phyloP scores from a whole-genome alignment of 352 stramenopile genomes.

The Pythium aristosporum region DNA sequence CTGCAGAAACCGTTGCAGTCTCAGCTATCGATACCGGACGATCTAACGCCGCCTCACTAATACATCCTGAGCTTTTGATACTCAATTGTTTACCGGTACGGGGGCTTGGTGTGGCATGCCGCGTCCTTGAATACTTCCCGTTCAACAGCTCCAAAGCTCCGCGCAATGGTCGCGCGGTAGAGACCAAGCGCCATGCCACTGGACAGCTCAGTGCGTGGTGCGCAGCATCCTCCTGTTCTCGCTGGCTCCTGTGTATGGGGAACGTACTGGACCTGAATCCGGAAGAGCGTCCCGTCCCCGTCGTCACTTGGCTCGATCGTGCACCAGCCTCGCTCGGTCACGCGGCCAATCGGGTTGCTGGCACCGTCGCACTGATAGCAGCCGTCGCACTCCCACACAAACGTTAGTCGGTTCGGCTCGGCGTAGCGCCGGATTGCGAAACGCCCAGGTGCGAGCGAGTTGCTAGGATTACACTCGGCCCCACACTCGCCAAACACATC shows the following conservation, averaged over 20 bases:
- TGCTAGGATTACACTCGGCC: constrained; percentile 6
- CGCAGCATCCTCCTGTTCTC: background rate
- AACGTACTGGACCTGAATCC: constrained; percentile 22
- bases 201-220: background rate
- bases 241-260: background rate
- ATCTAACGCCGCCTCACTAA: background rate
- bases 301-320: constrained; percentile 17
- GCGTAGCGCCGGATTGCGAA: constrained; percentile 20
- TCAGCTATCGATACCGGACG: background rate
- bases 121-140: constrained; percentile 8
- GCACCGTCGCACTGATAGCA: constrained; percentile 23
- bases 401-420: constrained; percentile 18
- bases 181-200: constrained; percentile 15
- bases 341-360: constrained; percentile 9
- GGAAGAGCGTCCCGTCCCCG: constrained; percentile 3
- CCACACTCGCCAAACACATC: constrained; percentile 25
- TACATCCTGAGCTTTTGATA: background rate
- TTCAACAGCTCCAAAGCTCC: constrained; percentile 18
- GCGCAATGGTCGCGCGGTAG: constrained; percentile 15
- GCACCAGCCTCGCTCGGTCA: constrained; percentile 24
- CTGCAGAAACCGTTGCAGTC: background rate
- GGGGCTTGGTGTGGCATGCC: background rate
- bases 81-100: background rate
- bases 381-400: constrained; percentile 25
- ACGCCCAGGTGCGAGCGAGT: background rate